Base-by-base conservation (phyloP, 352 stramenopile species). In the Phytophthora cryptogea region DNA sequence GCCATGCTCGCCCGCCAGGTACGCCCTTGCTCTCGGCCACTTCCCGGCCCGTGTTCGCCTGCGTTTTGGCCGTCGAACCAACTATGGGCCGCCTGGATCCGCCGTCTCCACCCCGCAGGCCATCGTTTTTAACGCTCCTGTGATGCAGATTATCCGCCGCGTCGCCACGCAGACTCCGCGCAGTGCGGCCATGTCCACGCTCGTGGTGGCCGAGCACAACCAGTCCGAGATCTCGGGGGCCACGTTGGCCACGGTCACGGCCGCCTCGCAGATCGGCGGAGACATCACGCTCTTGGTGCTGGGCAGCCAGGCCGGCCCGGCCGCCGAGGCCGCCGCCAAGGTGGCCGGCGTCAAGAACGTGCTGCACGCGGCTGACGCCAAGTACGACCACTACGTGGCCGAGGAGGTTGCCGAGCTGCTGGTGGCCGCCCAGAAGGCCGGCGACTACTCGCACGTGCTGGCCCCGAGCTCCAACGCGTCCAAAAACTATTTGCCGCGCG, bases 401-500 rank as follows among this genome's bases (percentile, higher is more conserved):
- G 87, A 96, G 63, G 83, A 96, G 48, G 84, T 97, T 39, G 83
- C 91, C 42, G 79, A 88, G 57, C 58, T 96, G 57, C 71, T 95
- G 32, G 67, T 86, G 28, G 77, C 86, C 11, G 57, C 74, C 8
- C 86, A 95, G 58, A 66, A 84, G 53, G 74, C 69, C 2, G 72
- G 79, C 23, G 70, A 76, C 44, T 98, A 87, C 74, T 88, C 80
- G 52, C 84, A 98, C 81, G 96, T 99, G 59, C 63, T 99, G 41
- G 95, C 96, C 51, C 83, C 97, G 1, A 90, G 88, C 43, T 98
- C 92, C 52, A 99, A 99, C 76, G 89, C 91, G 62, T 96, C 89
- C 32, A 98, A 98, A 70, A 99, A 99, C 72, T 98, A 98, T 66
- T 63, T 99, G 39, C 96, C 96, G 14, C 92, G 98, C 30, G 82